phyloP scores from a whole-genome alignment of 2,329 filamentous ascomycete genomes.

The Trichoderma sp. region DNA sequence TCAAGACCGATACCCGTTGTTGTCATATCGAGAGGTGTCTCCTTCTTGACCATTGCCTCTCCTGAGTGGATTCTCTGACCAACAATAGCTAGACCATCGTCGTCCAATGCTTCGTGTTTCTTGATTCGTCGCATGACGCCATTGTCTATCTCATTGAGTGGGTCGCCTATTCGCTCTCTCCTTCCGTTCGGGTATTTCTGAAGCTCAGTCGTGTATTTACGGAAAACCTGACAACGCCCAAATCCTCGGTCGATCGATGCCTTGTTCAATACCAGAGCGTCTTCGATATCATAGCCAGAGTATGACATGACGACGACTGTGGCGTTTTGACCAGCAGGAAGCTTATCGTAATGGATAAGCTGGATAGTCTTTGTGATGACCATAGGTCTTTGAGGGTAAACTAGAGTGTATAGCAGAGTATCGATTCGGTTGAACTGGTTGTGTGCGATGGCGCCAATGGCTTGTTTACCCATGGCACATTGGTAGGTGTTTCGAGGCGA shows the following conservation, averaged over 20 bases:
- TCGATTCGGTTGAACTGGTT: slow-evolving; percentile 98
- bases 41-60: slow-evolving; percentile 88
- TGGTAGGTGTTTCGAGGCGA: slow-evolving; percentile 98
- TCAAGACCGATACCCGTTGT: slow-evolving; percentile 69
- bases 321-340: slow-evolving; percentile 94
- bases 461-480: slow-evolving; percentile 99
- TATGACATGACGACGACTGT: slow-evolving; percentile 99
- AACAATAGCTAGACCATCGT: slow-evolving; percentile 85
- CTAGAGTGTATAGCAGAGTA: slow-evolving; percentile 91
- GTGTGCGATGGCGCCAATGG: slow-evolving; percentile 95
- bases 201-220: slow-evolving; percentile 83
- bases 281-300: slow-evolving; percentile 98
- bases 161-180: slow-evolving; percentile 62
- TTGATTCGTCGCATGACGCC: slow-evolving; percentile 59
- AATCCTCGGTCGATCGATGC: slow-evolving; percentile 93
- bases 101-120: slow-evolving; percentile 71
- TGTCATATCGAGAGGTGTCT: slow-evolving; percentile 74
- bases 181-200: slow-evolving; percentile 86
- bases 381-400: slow-evolving; percentile 96
- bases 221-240: slow-evolving; percentile 95
- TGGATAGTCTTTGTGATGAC: slow-evolving; percentile 97
- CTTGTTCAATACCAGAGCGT: slow-evolving; percentile 95
- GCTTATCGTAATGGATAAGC: slow-evolving; percentile 93
- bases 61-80: slow-evolving; percentile 74
- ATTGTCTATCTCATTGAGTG: slow-evolving; percentile 52